Base-by-base conservation (phyloP, 1,284 basidiomycete species). In the Leccinum griseonigrum region DNA sequence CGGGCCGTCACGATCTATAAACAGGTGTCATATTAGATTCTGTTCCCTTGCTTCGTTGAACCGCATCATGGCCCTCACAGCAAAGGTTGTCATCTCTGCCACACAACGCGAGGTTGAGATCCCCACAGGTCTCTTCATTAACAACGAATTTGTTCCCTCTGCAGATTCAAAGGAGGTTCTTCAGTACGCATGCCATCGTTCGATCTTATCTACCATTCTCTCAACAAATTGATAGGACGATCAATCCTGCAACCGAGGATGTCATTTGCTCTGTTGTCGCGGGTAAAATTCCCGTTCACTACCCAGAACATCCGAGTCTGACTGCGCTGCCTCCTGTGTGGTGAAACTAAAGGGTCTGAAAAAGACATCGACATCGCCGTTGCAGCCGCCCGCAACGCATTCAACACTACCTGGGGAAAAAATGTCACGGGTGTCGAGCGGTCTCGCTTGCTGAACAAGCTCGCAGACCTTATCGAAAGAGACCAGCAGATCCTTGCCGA, bases 401-500 rank as follows among this genome's bases (percentile, higher is more conserved):
- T 93, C 81, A 86, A 90, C 64, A 92, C 88, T 7, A 88, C 90
- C 32, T 97, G 95, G 95, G 95, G 95, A 16, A 89, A 90, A 75
- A 93, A 94, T 67, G 84, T 91, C 58, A 87, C 92, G 13, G 92
- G 91, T 38, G 84, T 88, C 59, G 88, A 95, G 76, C 85, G 96
- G 59, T 88, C 91, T 38, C 84, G 84, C 61, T 79, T 96, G 54
- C 78, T 97, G 48, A 85, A 90, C 78, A 92, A 90, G 74, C 86
- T 98, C 48, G 97, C 96, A 50, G 94, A 97, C 73, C 83, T 97
- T 65, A 92, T 98, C 64, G 96, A 98, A 77, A 83, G 89, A 66
- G 88, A 97, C 74, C 80, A 85, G 18, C 84, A 92, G 74, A 80
- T 84, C 64, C 83, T 94, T 18, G 91, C 87, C 5, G 91, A 92